A percentile compares a stretch with the other conserved stretches of the same genome.
Evolutionary conservation across 768 basidiomycete species (phyloP).

Genomic region (Collybia sp.): DNA sequence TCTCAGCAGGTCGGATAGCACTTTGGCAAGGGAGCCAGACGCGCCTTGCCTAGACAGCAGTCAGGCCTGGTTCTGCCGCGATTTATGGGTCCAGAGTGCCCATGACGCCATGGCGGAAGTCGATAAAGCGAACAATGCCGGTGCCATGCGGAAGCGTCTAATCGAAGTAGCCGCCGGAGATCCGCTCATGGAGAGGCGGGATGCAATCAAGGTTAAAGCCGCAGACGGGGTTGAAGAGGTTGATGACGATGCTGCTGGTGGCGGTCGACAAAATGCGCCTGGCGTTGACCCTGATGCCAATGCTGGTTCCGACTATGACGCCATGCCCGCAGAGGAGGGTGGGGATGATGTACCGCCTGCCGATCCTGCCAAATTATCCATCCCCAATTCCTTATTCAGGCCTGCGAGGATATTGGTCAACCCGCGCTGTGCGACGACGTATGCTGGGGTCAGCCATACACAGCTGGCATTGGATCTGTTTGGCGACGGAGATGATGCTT

Average conservation of each 20-base stretch:
- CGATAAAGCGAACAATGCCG: constrained; percentile 34
- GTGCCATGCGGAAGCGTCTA: constrained; percentile 22
- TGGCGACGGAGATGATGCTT: constrained; percentile 68
- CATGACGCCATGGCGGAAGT: constrained; percentile 65
- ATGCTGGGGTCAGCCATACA: constrained; percentile 95
- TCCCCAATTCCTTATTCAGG: constrained; percentile 85
- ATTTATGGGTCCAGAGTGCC: constrained; percentile 92
- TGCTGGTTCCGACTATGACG: constrained; percentile 84
- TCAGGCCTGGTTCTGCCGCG: constrained; percentile 98
- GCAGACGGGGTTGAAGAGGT: constrained; percentile 22
- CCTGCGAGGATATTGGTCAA: constrained; percentile 93
- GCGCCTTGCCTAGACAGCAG: constrained; percentile 91
- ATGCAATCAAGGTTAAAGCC: constrained; percentile 26
- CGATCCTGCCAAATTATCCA: constrained; percentile 41
- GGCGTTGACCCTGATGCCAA: constrained; percentile 69
- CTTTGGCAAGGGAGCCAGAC: constrained; percentile 61
- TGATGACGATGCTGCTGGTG: constrained; percentile 28
- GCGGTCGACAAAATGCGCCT: constrained; percentile 21
- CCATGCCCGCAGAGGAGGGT: constrained; percentile 67
- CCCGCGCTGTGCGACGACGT: constrained; percentile 95
- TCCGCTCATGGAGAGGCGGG: constrained; percentile 25
- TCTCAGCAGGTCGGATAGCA: constrained; percentile 54
- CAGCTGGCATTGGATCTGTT: constrained; percentile 94
- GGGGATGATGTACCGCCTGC: constrained; percentile 36
- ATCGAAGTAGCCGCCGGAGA: constrained; percentile 31